Evolutionary conservation across 2,329 filamentous ascomycete species (phyloP).

Genomic region (Corynespora cassiicola): DNA sequence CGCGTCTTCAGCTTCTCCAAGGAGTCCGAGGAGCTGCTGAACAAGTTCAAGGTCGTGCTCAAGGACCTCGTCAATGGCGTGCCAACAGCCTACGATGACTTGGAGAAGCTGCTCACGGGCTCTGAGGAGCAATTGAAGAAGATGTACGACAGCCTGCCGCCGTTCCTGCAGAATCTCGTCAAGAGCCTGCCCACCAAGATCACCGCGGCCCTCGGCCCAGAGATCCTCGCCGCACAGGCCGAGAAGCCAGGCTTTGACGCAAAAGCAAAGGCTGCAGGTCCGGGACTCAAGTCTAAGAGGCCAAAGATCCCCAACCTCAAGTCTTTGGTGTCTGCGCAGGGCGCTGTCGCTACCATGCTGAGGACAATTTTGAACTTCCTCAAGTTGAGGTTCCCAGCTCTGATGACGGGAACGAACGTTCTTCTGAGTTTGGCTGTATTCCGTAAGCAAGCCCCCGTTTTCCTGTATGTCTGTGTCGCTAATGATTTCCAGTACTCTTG

Average conservation of each 20-base stretch:
- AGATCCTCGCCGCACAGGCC: constrained; percentile 79
- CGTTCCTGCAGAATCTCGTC: constrained; percentile 84
- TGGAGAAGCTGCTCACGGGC: constrained; percentile 71
- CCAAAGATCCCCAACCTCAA: constrained; percentile 73
- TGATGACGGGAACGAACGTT: constrained; percentile 84
- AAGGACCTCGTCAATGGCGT: constrained; percentile 92
- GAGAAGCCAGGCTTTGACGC: constrained; percentile 65
- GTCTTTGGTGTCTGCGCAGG: constrained; percentile 82
- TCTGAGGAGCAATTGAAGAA: constrained; percentile 69
- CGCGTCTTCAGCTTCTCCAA: constrained; percentile 83
- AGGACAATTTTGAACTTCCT: constrained; percentile 90
- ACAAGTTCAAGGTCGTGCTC: constrained; percentile 86
- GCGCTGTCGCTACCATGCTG: constrained; percentile 83
- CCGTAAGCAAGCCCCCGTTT: constrained; percentile 65
- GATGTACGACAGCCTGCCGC: constrained; percentile 72
- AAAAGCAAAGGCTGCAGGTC: constrained; percentile 50
- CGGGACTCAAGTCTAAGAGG: constrained; percentile 23
- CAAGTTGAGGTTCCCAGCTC: constrained; percentile 85
- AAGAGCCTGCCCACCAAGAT: constrained; percentile 84
- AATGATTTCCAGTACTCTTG: constrained; percentile 68
- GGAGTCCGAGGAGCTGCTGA: constrained; percentile 81
- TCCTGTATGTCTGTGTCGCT: constrained; percentile 11
- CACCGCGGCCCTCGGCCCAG: constrained; percentile 76
- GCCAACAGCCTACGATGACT: constrained; percentile 90
- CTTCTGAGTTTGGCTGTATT: constrained; percentile 89